These are phyloP conservation scores for Rosa lucieae DNA, from an alignment of 306 rosid species.

Conservation along the genomic window DNA sequence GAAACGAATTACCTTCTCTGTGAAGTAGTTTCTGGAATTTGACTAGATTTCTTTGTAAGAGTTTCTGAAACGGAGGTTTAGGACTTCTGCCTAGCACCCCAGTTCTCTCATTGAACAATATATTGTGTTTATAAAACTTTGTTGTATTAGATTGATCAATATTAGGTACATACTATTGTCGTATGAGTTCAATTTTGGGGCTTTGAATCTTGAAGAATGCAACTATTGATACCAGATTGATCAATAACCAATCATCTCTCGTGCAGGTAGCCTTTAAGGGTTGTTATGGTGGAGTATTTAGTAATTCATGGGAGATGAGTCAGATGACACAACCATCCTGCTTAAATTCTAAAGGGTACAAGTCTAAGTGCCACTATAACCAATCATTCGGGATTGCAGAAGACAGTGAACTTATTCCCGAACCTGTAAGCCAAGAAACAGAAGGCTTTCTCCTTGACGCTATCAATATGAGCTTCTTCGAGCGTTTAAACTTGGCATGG, in stretches of 20 bases:
- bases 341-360: not conserved
- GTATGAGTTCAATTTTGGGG: not conserved
- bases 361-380: slow-evolving; percentile 1
- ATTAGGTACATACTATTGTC: not conserved
- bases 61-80: not conserved
- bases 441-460: slow-evolving; percentile 67
- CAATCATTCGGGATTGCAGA: slow-evolving; percentile 2
- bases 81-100: not conserved
- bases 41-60: not conserved
- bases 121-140: not conserved
- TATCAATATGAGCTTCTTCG: slow-evolving; percentile 78
- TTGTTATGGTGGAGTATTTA: slow-evolving; percentile 1
- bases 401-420: slow-evolving; percentile 8
- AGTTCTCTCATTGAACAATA: not conserved
- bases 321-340: not conserved
- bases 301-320: not conserved
- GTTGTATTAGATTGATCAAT: not conserved
- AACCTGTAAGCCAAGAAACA: slow-evolving; percentile 1
- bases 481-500: slow-evolving; percentile 86
- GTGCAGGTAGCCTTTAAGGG: slow-evolving; percentile 15
- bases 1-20: not conserved
- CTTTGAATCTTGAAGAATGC: not conserved
- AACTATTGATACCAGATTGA: not conserved
- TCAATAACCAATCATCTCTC: not conserved
- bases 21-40: not conserved